A percentile compares a stretch with the other conserved stretches of the same genome.
Conservation (phyloP, 768 basidiomycete species). For the Leccinum subtestaceum region DNA sequence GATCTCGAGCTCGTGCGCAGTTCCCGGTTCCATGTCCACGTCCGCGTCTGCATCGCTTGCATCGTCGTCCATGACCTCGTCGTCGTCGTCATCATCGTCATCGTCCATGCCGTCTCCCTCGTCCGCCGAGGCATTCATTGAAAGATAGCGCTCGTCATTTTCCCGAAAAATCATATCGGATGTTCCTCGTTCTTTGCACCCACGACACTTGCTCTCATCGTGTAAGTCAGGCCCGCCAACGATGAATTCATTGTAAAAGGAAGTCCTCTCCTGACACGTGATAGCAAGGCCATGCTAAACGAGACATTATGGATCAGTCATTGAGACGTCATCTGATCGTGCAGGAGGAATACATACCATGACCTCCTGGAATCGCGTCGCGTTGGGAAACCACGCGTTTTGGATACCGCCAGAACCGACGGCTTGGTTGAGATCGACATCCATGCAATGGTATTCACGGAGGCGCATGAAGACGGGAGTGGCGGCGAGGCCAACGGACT, state of each 20-base stretch:
- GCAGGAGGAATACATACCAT: slow-evolving; percentile 23
- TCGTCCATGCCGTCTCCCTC: slow-evolving; percentile 13
- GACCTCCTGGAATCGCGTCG: slow-evolving; percentile 14
- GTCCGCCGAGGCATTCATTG: slow-evolving; percentile 8
- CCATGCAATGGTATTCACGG: slow-evolving; percentile 50
- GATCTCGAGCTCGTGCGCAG: slow-evolving; percentile 23
- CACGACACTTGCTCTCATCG: slow-evolving; percentile 38
- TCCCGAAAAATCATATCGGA: slow-evolving; percentile 30
- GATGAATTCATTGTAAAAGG: slow-evolving; percentile 42
- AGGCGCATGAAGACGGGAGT: slow-evolving; percentile 59
- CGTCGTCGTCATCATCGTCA: slow-evolving; percentile 30
- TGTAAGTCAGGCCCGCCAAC: slow-evolving; percentile 41
- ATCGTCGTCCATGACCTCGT: slow-evolving; percentile 29
- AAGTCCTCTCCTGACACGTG: slow-evolving; percentile 24
- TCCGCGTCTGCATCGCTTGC: slow-evolving; percentile 24
- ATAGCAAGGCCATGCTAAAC: slow-evolving; percentile 21
- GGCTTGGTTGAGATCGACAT: slow-evolving; percentile 36
- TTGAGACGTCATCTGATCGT: slow-evolving; percentile 1
- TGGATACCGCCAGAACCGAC: slow-evolving; percentile 35
- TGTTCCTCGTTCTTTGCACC: slow-evolving; percentile 28
- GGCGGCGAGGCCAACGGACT: slow-evolving; percentile 35
- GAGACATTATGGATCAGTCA: not conserved
- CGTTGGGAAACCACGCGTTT: slow-evolving; percentile 40
- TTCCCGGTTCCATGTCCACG: slow-evolving; percentile 25
- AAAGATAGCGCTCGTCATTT: slow-evolving; percentile 25